Evolutionary conservation across 2,329 filamentous ascomycete genomes (phyloP), one percentile per base, ranked within the genome.

Genomic region (Aplosporella prunicola): DNA sequence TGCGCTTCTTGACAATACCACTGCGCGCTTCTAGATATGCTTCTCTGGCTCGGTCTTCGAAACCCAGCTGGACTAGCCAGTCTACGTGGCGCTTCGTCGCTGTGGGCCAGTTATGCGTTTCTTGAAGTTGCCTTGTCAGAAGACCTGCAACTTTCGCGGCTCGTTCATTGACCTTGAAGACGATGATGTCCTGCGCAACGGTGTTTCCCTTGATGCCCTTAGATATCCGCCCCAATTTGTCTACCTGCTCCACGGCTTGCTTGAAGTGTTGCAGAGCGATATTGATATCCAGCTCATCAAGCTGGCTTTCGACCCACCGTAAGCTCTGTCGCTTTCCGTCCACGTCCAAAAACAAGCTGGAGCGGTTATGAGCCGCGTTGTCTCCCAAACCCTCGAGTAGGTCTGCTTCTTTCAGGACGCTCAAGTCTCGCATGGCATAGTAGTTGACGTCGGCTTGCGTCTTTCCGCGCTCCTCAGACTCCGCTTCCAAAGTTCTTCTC

Each of bases 251-350:
- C 0, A 96, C 91, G 0, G 91, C 83, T 14, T 80, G 74, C 50
- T 95, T 87, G 47, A 94, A 91, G 27, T 76, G 74, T 56, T 96
- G 89, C 34, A 95, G 71, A 0, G 91, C 89, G 51, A 98, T 88
- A 50, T 93, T 82, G 50, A 96, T 96, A 53, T 98, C 91, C 5
- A 98, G 74, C 53, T 93, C 86, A 54, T 98, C 91, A 58, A 98
- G 83, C 61, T 96, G 86, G 35, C 79, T 78, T 57, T 98, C 91
- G 0, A 98, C 86, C 86, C 86, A 95, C 36, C 89, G 82, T 31
- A 98, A 72, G 55, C 91, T 95, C 56, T 96, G 86, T 58, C 95
- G 88, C 52, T 93, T 93, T 32, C 91, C 91, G 51, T 96, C 91
- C 10, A 94, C 85, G 51, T 98, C 91, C 47, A 98, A 88, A 39